Base-by-base conservation (phyloP, 2,329 filamentous ascomycete genomes). In the Orbilia brochopaga region DNA sequence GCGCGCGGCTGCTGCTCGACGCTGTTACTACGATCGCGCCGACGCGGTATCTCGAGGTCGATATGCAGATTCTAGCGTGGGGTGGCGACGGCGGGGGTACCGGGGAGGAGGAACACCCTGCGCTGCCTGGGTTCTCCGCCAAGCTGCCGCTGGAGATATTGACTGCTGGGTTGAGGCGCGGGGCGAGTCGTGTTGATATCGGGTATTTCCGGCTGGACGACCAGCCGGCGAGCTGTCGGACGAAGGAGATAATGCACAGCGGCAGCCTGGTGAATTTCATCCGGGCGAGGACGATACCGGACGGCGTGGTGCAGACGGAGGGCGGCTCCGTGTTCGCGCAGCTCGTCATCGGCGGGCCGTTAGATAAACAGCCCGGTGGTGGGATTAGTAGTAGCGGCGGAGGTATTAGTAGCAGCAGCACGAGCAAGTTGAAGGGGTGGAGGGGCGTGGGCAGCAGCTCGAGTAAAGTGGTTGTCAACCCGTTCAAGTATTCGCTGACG, bases 181-280 rank as follows among this genome's bases (percentile, higher is more conserved):
- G 66, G 5, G 66, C 66, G n/a, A 70, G 59, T 10, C 21, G 66
- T 17, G 66, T 64, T 24, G 66, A 70, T 44, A 63, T 70, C 13
- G 27, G 42, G 5, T 54, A 32, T 50, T 70, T 70, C 30, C 61
- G 50, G 21, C 37, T 62, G 23, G 66, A 64, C 21, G 66, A 70
- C 46, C 17, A 37, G 24, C 44, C 48, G 15, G 30, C 24, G 3
- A 48, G 21, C 15, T 35, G 44, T 19, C 56, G 27, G 8, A 55
- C 24, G 6, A 64, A 52, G 66, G 66, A 64, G 23, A 42, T 70
- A 21, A 8, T 0, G 1, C 51, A 46, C 13, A 7, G 19, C 10
- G 59, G 66, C 4, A 64, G 53, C 21, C 40, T 70, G 24, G 59
- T 70, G 40, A 64, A 70, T 30, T 70, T 70, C 27, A 70, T 70